These are phyloP conservation scores for Aspergillus ellipticus DNA, from an alignment of 495 filamentous ascomycete genomes.

Conservation along the genomic window DNA sequence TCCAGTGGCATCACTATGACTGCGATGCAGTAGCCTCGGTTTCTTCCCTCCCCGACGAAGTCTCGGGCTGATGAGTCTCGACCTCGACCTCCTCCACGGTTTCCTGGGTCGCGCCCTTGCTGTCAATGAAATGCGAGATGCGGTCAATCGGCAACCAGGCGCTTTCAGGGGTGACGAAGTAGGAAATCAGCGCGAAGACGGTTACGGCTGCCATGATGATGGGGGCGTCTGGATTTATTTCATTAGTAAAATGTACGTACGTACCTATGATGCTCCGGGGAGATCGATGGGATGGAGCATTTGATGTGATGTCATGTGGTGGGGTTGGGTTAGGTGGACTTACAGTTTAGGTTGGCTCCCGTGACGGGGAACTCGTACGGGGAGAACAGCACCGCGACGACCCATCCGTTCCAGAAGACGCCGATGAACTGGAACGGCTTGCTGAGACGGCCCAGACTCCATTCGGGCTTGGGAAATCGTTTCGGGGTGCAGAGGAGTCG, in stretches of 20 bases:
- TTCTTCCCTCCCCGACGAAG: background rate
- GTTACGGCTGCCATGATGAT: slow-evolving; percentile 50
- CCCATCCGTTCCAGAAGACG: slow-evolving; percentile 50
- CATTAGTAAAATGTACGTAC: background rate
- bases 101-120: slow-evolving; percentile 38
- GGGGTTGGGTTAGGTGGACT: slow-evolving; percentile 2
- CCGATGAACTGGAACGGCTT: slow-evolving; percentile 48
- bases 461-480: slow-evolving; percentile 42
- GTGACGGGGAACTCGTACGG: slow-evolving; percentile 44
- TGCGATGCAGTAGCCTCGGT: background rate
- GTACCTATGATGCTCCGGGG: no score
- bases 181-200: slow-evolving; percentile 44
- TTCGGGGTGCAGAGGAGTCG: slow-evolving; percentile 46
- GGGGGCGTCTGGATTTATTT: slow-evolving; percentile 34
- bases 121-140: slow-evolving; percentile 44
- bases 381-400: slow-evolving; percentile 47
- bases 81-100: slow-evolving; percentile 16
- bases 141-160: slow-evolving; percentile 42
- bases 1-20: no score
- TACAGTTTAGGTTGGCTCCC: slow-evolving; percentile 45
- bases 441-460: slow-evolving; percentile 42
- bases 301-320: background rate
- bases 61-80: background rate
- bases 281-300: background rate
- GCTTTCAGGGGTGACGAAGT: slow-evolving; percentile 46